Evolutionary conservation across 495 filamentous ascomycete genomes (phyloP), one percentile per base, ranked within the genome.

Genomic region (Xylaria cubensis): DNA sequence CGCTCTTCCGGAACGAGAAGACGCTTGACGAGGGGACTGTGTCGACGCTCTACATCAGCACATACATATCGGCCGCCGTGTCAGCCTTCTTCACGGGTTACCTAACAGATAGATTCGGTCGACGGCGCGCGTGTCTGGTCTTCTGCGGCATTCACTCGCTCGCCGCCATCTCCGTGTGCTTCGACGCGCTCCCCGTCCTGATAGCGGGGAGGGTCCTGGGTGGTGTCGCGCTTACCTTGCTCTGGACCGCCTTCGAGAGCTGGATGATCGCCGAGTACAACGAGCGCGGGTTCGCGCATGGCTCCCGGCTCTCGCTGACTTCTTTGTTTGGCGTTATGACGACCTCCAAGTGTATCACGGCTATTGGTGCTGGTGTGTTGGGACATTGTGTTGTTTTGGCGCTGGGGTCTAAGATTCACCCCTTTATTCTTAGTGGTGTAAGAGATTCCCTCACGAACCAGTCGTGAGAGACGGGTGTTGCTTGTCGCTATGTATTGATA

Each of bases 251-350:
- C 10, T 85, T 86, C 69, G 83, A 87, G 74, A 83, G 82, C 61
- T 87, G 84, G 84, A 84, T 87, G 84, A 79, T 86, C 46, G 82
- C 85, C 12, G 85, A 86, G 72, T 86, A 81, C 58, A 79, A 82
- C 66, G 61, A 73, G 10, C 75, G 77, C 34, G 76, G 69, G 17
- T 74, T 83, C 7, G 74, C 77, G 41, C 62, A 12, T 42, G 56
- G 70, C 59, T 26, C 69, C 7, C 19, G 58, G 56, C 67, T 78
- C 17, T 73, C 77, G 1, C 67, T 85, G 29, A 80, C 75, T 42
- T 68, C 75, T 46, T 77, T 87, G 61, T 86, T 87, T 69, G 80
- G 85, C 24, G 72, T 78, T n/a, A 80, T 84, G 79, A 86, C 82
- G 1, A 85, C 80, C 1, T 74, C 81, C 19, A 87, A 84, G 58